A percentile compares a stretch with the other conserved stretches of the same genome.
phyloP scores from a whole-genome alignment of 257 asterid species.

The Nicotiana sylvestris region DNA sequence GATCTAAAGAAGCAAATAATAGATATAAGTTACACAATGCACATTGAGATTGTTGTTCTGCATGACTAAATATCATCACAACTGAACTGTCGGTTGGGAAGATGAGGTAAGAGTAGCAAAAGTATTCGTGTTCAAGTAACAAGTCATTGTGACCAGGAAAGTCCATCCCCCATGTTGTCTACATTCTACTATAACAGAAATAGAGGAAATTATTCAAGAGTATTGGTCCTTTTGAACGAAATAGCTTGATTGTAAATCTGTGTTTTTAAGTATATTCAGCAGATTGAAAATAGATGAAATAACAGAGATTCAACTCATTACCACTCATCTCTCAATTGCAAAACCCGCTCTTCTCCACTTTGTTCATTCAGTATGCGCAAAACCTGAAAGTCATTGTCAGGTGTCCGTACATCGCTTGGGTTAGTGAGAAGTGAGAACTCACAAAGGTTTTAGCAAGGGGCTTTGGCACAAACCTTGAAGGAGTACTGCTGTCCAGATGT shows the following conservation, averaged over 20 bases:
- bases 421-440: slow-evolving; percentile 6
- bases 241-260: background rate
- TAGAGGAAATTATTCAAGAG: background rate
- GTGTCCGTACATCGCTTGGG: slow-evolving; percentile 15
- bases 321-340: slow-evolving; percentile 89
- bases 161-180: background rate
- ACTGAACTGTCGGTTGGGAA: background rate
- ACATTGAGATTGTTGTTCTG: background rate
- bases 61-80: background rate
- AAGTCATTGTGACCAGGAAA: background rate
- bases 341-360: slow-evolving; percentile 71
- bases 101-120: background rate
- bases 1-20: background rate
- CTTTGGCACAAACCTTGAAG: slow-evolving; percentile 54
- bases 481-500: slow-evolving; percentile 45
- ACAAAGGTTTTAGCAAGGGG: slow-evolving; percentile 18
- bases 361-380: slow-evolving; percentile 81
- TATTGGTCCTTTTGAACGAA: background rate
- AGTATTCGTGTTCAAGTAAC: slow-evolving; percentile 5
- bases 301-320: slow-evolving; percentile 26
- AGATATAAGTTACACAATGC: background rate
- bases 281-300: background rate
- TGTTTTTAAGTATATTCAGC: background rate
- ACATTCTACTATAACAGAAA: background rate
- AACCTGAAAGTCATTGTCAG: slow-evolving; percentile 40